These are phyloP conservation scores for Xylariaceae sp. DNA, from an alignment of 2,329 filamentous ascomycete species.

Conservation along the genomic window DNA sequence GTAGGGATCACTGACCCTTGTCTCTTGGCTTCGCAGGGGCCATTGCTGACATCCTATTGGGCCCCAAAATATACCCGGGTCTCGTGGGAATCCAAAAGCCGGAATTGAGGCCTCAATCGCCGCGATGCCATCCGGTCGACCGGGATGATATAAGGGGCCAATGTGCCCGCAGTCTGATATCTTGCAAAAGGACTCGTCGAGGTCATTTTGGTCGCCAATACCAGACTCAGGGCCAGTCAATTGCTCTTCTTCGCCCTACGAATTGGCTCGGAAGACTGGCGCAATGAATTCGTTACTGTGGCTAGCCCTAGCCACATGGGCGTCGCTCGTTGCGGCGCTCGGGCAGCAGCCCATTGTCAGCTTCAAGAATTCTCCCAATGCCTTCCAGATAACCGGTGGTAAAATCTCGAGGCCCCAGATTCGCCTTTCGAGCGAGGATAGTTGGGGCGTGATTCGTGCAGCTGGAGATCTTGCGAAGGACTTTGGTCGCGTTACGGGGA, in stretches of 20 bases:
- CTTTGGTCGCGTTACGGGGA: conserved; percentile 65
- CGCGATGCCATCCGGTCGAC: not conserved
- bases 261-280: not conserved
- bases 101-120: not conserved
- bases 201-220: not conserved
- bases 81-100: not conserved
- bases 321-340: conserved; percentile 21
- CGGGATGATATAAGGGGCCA: conserved; percentile 8
- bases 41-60: not conserved
- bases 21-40: conserved; percentile 1
- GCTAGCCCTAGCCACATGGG: conserved; percentile 14
- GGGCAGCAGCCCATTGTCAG: conserved; percentile 30
- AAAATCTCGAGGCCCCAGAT: conserved; percentile 36
- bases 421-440: conserved; percentile 53
- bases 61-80: not conserved
- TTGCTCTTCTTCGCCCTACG: not conserved
- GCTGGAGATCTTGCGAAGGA: conserved; percentile 62
- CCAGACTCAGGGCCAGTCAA: not conserved
- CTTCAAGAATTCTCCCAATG: conserved; percentile 20
- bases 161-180: not conserved
- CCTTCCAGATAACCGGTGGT: conserved; percentile 28
- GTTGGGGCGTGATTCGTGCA: conserved; percentile 62
- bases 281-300: conserved; percentile 9
- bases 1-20: not conserved
- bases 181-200: not conserved